Conservation (phyloP, 345 rosid species). For the Salix koriyanagi region DNA sequence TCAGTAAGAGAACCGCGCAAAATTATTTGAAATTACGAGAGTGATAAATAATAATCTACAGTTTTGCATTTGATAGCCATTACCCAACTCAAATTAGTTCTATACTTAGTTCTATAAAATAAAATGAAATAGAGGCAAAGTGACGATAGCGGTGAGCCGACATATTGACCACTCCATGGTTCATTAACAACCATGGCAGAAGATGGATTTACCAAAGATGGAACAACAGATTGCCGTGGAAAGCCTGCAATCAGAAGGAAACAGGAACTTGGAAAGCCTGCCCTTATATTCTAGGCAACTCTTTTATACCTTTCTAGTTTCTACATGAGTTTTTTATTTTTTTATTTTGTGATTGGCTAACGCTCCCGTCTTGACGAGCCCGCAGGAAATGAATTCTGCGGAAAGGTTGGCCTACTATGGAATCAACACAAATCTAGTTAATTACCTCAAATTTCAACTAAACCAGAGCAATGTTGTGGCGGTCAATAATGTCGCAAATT, state of each 20-base stretch:
- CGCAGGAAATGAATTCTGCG: conserved; percentile 43
- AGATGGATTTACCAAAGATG: conserved; percentile 29
- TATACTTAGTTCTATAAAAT: too few species aligned
- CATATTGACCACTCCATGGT: not conserved
- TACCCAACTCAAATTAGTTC: too few species aligned
- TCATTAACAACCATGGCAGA: conserved; percentile 25
- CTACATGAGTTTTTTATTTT: not conserved
- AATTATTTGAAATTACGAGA: too few species aligned
- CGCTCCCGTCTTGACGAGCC: not conserved
- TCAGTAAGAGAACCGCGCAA: too few species aligned
- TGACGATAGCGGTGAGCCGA: not conserved
- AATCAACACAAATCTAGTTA: conserved; percentile 42
- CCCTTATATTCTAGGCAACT: conserved; percentile 36
- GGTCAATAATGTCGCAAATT: conserved; percentile 46
- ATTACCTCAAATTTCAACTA: conserved; percentile 36
- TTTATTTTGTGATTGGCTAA: not conserved
- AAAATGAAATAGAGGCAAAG: too few species aligned
- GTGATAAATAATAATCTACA: too few species aligned
- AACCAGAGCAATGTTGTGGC: conserved; percentile 38
- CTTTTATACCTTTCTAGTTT: not conserved
- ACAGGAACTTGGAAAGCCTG: conserved; percentile 48
- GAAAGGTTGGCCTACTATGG: conserved; percentile 42
- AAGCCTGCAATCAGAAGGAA: conserved; percentile 29
- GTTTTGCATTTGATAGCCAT: too few species aligned
- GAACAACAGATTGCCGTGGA: conserved; percentile 32